Conservation (phyloP, 2,329 filamentous ascomycete species). For the Cladosporium sp. region DNA sequence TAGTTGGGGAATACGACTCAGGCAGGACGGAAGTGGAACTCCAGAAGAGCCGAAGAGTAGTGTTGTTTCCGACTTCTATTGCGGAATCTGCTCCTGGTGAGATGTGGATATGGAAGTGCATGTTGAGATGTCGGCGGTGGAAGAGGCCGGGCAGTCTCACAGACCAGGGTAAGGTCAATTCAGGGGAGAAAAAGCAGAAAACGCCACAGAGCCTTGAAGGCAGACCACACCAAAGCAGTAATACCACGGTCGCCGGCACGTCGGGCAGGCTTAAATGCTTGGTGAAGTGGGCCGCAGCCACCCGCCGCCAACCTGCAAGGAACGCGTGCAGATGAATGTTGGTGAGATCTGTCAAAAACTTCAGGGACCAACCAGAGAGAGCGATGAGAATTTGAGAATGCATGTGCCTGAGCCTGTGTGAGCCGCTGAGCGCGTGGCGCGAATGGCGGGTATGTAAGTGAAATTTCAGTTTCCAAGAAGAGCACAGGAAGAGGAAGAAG, state of each 20-base stretch:
- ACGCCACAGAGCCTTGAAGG: background rate
- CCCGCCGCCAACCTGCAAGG: constrained; percentile 4
- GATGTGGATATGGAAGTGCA: background rate
- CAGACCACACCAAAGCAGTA: too few species aligned
- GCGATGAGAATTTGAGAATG: too few species aligned
- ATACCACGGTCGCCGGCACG: background rate
- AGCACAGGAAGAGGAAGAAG: too few species aligned
- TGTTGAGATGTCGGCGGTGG: too few species aligned
- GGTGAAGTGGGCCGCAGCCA: background rate
- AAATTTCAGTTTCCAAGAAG: background rate
- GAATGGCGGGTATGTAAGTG: too few species aligned
- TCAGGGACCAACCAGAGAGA: too few species aligned
- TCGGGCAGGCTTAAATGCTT: constrained; percentile 3
- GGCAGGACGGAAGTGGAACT: constrained; percentile 4
- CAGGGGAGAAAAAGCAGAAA: too few species aligned
- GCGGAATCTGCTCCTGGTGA: background rate
- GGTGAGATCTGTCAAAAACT: too few species aligned
- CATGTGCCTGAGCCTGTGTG: too few species aligned
- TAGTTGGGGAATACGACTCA: background rate
- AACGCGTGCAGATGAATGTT: background rate
- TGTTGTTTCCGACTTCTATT: background rate
- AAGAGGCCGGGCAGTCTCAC: background rate
- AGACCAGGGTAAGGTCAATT: constrained; percentile 3
- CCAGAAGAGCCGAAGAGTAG: background rate
- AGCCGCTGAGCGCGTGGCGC: too few species aligned